These are phyloP conservation scores for Elaeis oleifera DNA, from an alignment of 202 grass and related monocot genomes.

Conservation along the genomic window DNA sequence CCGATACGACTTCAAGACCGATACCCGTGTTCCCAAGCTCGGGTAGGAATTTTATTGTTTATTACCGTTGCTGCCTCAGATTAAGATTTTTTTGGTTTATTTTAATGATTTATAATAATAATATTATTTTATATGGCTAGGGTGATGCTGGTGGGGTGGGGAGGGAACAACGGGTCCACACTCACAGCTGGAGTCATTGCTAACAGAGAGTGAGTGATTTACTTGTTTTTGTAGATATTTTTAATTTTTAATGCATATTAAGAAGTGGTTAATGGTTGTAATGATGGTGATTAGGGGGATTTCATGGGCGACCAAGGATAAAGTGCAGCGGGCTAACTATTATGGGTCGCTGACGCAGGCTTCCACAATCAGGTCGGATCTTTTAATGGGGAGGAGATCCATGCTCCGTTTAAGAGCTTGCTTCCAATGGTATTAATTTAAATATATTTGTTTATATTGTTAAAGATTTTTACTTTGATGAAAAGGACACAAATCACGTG, in stretches of 20 bases:
- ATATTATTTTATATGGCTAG: conserved; percentile 18
- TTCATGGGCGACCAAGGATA: conserved; percentile 93
- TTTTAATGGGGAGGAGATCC: conserved; percentile 90
- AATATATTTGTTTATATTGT: not conserved
- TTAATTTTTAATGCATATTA: not conserved
- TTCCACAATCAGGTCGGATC: conserved; percentile 82
- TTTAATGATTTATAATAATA: not conserved
- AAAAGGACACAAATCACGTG: too few species aligned
- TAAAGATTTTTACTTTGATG: not conserved
- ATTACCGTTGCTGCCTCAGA: not conserved
- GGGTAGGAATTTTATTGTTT: conserved; percentile 27
- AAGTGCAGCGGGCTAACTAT: conserved; percentile 95
- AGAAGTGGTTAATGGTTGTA: too few species aligned
- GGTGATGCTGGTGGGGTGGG: conserved; percentile 93
- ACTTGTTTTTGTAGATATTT: not conserved
- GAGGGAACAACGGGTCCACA: conserved; percentile 95
- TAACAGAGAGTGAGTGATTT: conserved; percentile 68
- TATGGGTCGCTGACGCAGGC: conserved; percentile 92
- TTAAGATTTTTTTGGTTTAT: not conserved
- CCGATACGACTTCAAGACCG: conserved; percentile 67
- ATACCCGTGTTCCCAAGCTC: conserved; percentile 65
- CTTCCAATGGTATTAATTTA: conserved; percentile 72
- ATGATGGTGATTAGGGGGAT: conserved; percentile 50
- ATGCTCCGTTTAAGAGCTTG: conserved; percentile 90
- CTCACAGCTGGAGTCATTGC: conserved; percentile 88